Evolutionary conservation across 2,329 filamentous ascomycete genomes (phyloP), one percentile per base, ranked within the genome.

Genomic region (Fusarium sp.): DNA sequence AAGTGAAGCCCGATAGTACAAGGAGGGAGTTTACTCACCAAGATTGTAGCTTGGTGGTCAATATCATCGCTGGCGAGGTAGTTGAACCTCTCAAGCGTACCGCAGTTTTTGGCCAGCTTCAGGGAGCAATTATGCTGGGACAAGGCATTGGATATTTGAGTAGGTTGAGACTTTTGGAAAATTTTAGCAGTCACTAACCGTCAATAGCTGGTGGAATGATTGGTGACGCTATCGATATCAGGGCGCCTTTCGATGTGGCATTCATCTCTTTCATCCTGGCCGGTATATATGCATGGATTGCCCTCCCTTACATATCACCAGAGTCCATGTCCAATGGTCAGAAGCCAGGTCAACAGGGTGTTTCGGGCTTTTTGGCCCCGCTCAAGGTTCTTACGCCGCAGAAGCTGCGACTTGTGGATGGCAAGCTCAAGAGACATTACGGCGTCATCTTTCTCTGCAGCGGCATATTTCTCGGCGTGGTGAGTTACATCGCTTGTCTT

Each of bases 61-160:
- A 93, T 70, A 90, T 90, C 12, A 89, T 91, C 46, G 89, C 91
- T 1, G 87, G 90, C 2, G 91, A 93, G 75, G 81, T 92, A 3
- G 88, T 91, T 0, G 82, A 87, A 39, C 86, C 90, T 0, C 80
- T 84, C 18, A 82, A 87, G 57, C 83, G 91, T 4, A 94, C 91
- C 0, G 88, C 85, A 0, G 87, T 90, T 0, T 88, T 93, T 62
- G 91, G 91, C 1, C 83, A 87, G 69, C 80, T 94, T 0, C 89
- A 91, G 68, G 91, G 91, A 0, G 87, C 85, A 57, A 87, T 91
- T 60, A 91, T 92, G 86, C 82, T 93, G 3, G 91, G 91, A 0
- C 87, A 88, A 4, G 89, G 89, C 0, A 82, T 90, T 9, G 91
- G 90, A 0, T 92, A 89, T 58, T 79, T 93, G 1, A 76, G 85